Conservation (phyloP, 805 yeast species). For the Starmerella stellata region DNA sequence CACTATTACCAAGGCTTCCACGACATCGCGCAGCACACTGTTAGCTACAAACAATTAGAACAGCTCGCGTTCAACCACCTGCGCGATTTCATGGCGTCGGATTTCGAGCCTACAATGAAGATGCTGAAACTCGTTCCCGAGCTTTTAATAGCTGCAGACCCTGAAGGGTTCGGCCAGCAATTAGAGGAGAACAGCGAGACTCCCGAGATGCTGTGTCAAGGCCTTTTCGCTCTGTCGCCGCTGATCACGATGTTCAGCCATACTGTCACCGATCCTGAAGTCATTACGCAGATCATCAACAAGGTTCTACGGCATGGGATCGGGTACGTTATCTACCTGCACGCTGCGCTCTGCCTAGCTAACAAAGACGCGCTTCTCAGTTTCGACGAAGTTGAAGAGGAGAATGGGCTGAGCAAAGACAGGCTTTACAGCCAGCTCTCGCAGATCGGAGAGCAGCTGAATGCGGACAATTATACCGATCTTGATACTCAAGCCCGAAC, state of each 20-base stretch:
- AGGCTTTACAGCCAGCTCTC: conserved; percentile 28
- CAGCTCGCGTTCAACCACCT: conserved; percentile 34
- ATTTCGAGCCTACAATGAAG: conserved; percentile 44
- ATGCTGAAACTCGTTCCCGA: conserved; percentile 52
- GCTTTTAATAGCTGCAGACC: conserved; percentile 35
- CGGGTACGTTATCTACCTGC: conserved; percentile 38
- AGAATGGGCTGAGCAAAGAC: too few species aligned
- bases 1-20: conserved; percentile 87
- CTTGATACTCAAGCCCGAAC: conserved; percentile 13
- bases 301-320: conserved; percentile 41
- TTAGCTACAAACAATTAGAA: conserved; percentile 19
- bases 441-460: conserved; percentile 16
- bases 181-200: conserved; percentile 24
- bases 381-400: conserved; percentile 21
- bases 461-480: conserved; percentile 9
- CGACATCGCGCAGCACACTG: conserved; percentile 54
- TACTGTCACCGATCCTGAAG: conserved; percentile 34
- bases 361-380: conserved; percentile 1
- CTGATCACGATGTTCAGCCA: conserved; percentile 66
- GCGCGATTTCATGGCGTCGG: conserved; percentile 71
- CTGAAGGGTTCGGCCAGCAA: conserved; percentile 8
- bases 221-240: conserved; percentile 52
- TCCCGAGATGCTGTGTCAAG: conserved; percentile 23
- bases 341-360: conserved; percentile 28
- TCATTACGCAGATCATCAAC: conserved; percentile 50